Evolutionary conservation across 306 rosid genomes (phyloP), one percentile per base, ranked within the genome.

Genomic region (Quillaja saponaria): DNA sequence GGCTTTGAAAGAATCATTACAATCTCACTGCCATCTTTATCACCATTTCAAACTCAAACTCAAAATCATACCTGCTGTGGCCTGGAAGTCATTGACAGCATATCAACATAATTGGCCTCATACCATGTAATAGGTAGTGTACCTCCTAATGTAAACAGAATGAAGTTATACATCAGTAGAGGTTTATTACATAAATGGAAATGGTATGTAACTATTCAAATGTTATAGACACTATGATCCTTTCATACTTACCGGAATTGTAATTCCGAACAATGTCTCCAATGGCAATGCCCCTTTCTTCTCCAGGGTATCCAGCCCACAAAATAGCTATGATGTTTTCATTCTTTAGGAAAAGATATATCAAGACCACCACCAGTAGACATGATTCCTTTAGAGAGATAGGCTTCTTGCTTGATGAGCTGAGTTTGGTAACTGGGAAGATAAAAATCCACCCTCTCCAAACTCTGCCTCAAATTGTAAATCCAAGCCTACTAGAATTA

Each of bases 91-190:
- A 76, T 47, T 0, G 81, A 72, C 8, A 76, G 50, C 61, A 10
- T 21, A 16, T 65, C 33, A 1, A 71, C 77, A 7, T 71, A 76
- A 21, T 49, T 49, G 2, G 54, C 37, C 59, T 55, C 45, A 12
- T 65, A 40, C 81, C 77, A 76, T 54, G 81, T 76, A 28, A 71
- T 39, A 0, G 81, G 81, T 34, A 76, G 61, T 61, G 66, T 71
- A 58, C 81, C 81, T 13, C 77, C 81, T 76, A 49, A 48, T 21
- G 39, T 21, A 37, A 50, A 35, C 15, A n/a, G n/a, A n/a, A n/a
- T n/a, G n/a, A n/a, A n/a, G n/a, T n/a, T n/a, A n/a, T n/a, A n/a
- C n/a, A n/a, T n/a, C n/a, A n/a, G n/a, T n/a, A n/a, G n/a, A n/a
- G n/a, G n/a, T n/a, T n/a, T n/a, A n/a, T n/a, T n/a, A 21, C 35